Evolutionary conservation across 139 green algal species (phyloP), one percentile per base, ranked within the genome.

Genomic region (Zygnema circumcarinatum): DNA sequence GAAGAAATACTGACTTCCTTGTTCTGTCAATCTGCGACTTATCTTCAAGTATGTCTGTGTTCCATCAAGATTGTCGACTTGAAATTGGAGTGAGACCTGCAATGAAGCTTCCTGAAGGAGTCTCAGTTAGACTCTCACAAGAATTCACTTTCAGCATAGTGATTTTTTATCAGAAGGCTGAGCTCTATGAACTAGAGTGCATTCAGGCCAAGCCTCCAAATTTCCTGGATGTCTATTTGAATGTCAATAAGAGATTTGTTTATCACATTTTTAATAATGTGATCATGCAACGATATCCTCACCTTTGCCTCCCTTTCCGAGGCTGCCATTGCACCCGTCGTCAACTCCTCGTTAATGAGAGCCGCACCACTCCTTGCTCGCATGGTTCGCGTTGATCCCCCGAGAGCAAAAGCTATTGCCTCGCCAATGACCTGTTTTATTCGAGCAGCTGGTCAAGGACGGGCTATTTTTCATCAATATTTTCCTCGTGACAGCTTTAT

Each of bases 391-490:
- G 78, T 85, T 25, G 38, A 74, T 38, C 36, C 78, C 7, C 78
- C 78, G 2, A 85, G 40, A 47, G 78, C 78, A 35, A 85, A 85
- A 1, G 78, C 78, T 39, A 85, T 47, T 53, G 78, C 78, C 69
- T 85, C 78, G 40, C 78, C 78, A 38, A 85, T 29, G 33, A 81
- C 74, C 74, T 81, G 74, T 35, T 39, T 7, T 7, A 62, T 62
- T 7, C 16, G 7, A 7, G 7, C 47, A 7, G 16, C 47, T 62
- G 47, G 16, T 62, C 16, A 62, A 62, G 47, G 47, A 16, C 47
- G n/a, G n/a, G n/a, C n/a, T n/a, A n/a, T n/a, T n/a, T 62, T 16
- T 25, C 47, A 62, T 62, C 16, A 7, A 62, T 62, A 62, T 62
- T 62, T 62, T 62, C 16, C 47, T 16, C 47, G 47, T n/a, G n/a